Conservation (phyloP, 139 green algal genomes). For the Coelastrella sp. region DNA sequence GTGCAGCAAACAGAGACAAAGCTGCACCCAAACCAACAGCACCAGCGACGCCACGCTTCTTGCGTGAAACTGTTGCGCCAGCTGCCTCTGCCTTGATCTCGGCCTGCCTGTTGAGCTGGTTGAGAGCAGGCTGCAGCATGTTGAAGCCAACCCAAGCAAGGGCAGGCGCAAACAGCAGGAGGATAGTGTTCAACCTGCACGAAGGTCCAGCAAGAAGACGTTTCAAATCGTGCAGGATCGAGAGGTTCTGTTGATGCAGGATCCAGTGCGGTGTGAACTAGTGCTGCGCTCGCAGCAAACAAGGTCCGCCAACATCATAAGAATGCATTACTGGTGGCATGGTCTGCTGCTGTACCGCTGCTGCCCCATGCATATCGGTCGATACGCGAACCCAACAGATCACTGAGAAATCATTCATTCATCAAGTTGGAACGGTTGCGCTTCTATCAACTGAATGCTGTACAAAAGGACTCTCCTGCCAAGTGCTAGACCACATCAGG, state of each 20-base stretch:
- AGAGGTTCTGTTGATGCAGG: neutral
- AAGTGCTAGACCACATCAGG: no score
- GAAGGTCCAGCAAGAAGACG: neutral
- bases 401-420: no score
- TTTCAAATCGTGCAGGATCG: neutral
- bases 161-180: slow-evolving; percentile 69
- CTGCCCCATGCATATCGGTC: no score
- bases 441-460: no score
- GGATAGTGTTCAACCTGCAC: slow-evolving; percentile 59
- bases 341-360: no score
- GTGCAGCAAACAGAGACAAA: slow-evolving; percentile 58
- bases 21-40: slow-evolving; percentile 60
- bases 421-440: no score
- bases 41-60: slow-evolving; percentile 37
- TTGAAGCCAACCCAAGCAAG: slow-evolving; percentile 87
- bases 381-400: no score
- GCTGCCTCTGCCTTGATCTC: slow-evolving; percentile 53
- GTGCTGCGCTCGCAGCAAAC: no score
- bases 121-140: slow-evolving; percentile 68
- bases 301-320: no score
- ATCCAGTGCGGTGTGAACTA: no score
- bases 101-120: slow-evolving; percentile 77
- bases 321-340: no score
- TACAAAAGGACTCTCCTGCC: no score
- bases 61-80: slow-evolving; percentile 27